Base-by-base conservation (phyloP, 2,329 filamentous ascomycete species). In the Thermomyces lanuginosus region DNA sequence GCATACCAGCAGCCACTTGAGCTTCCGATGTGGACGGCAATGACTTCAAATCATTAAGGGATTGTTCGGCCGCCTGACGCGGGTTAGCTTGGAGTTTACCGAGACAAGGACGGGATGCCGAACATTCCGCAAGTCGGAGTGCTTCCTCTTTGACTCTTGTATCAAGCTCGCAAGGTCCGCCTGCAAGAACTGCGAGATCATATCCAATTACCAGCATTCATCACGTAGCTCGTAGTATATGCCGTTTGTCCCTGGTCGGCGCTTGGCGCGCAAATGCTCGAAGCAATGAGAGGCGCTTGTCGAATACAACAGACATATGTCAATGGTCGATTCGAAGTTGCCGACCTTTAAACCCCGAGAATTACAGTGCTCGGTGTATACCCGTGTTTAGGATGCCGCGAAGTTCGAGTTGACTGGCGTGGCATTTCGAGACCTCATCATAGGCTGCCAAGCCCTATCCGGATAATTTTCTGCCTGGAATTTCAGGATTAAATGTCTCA, bases 121-220 rank as follows among this genome's bases (percentile, higher is more conserved):
- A 31, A 53, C 66, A 66, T 78, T 79, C 60, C 79, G 73, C 28
- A 98, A 64, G 44, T 95, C 89, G 41, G 77, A 72, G 53, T 93
- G 77, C 57, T 92, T 95, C 45, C 86, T 72, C 58, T 92, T 95
- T 49, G 84, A 89, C 61, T 98, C 89, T 55, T 91, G 81, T 44
- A 92, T 76, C 51, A 93, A 71, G 58, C 81, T 91, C 46, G 76
- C 71, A 51, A 93, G 70, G 67, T 93, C 84, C 32, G 79, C 75
- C 47, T 76, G 73, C 45, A 93, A 68, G 46, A 92, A 74, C 67
- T 91, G 81, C 44, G 82, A 76, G 53, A 83, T 91, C 83, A 92
- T 92, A 74, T 52, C 50, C 43, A 45, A 40, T 31, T 34, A 27
- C 28, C 29, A 28, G 34, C 23, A 35, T 36, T n/a, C n/a, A n/a